A percentile compares a stretch with the other conserved stretches of the same genome.
These are phyloP conservation scores for Fusarium stilboides DNA, from an alignment of 2,329 filamentous ascomycete species.

Conservation along the genomic window DNA sequence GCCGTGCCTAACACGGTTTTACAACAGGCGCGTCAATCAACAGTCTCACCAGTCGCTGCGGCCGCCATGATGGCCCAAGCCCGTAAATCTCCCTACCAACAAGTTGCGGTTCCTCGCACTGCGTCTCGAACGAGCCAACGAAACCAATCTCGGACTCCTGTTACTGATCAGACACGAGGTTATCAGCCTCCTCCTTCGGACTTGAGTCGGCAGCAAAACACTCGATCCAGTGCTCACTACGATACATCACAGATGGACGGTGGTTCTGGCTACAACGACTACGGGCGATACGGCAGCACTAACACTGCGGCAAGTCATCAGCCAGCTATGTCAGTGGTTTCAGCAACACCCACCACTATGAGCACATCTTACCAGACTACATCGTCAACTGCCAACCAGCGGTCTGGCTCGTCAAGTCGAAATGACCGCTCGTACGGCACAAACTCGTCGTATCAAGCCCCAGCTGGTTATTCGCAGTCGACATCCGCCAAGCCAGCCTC, in stretches of 20 bases:
- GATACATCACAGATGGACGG: slow-evolving; percentile 23
- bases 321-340: slow-evolving; percentile 34
- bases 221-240: slow-evolving; percentile 23
- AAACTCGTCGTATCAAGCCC: slow-evolving; percentile 34
- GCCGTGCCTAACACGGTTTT: slow-evolving; percentile 34
- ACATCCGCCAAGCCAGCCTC: slow-evolving; percentile 22
- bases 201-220: slow-evolving; percentile 27
- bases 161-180: slow-evolving; percentile 39
- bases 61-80: slow-evolving; percentile 52
- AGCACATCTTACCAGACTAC: slow-evolving; percentile 40
- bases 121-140: slow-evolving; percentile 57
- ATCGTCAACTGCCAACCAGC: slow-evolving; percentile 46
- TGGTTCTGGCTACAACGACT: slow-evolving; percentile 39
- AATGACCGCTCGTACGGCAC: slow-evolving; percentile 33
- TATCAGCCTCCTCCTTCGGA: slow-evolving; percentile 39
- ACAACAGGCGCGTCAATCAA: slow-evolving; percentile 51
- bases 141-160: slow-evolving; percentile 51
- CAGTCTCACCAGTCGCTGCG: slow-evolving; percentile 44
- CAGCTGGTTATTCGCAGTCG: slow-evolving; percentile 36
- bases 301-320: slow-evolving; percentile 24
- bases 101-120: slow-evolving; percentile 45
- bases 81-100: slow-evolving; percentile 53
- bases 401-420: slow-evolving; percentile 38
- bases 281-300: slow-evolving; percentile 38
- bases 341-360: slow-evolving; percentile 35